Percentiles rank a stretch among this genome's conserved stretches.
Evolutionary conservation across 495 filamentous ascomycete genomes (phyloP).

Genomic region (Poronia punctata): DNA sequence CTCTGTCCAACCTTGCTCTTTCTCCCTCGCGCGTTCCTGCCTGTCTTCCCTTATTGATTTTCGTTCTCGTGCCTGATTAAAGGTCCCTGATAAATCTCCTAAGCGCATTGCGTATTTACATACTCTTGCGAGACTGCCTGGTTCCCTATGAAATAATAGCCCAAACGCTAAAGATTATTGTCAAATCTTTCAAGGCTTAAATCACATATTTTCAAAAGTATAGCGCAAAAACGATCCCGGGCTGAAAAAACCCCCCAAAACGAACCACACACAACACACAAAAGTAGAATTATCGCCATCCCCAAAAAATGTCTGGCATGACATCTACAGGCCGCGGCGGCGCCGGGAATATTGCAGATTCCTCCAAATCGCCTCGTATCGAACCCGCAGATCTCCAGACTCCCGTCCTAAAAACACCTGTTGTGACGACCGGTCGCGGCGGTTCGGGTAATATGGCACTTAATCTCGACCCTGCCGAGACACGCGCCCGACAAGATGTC

Average conservation of each 20-base stretch:
- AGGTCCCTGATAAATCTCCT: too few relatives aligned
- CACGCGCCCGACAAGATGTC: constrained; percentile 77
- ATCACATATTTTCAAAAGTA: too few relatives aligned
- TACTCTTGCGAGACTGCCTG: too few relatives aligned
- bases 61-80: too few relatives aligned
- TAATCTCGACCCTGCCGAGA: constrained; percentile 59
- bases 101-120: too few relatives aligned
- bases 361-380: constrained; percentile 40
- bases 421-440: constrained; percentile 73
- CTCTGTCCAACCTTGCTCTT: neutral
- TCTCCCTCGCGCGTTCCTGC: neutral
- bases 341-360: constrained; percentile 68
- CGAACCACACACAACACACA: too few relatives aligned
- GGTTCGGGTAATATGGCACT: constrained; percentile 66
- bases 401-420: constrained; percentile 70
- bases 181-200: too few relatives aligned
- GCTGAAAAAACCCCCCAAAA: too few relatives aligned
- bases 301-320: constrained; percentile 10
- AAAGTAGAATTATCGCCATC: neutral
- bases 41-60: neutral
- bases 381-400: constrained; percentile 62
- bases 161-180: too few relatives aligned
- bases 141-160: too few relatives aligned
- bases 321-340: constrained; percentile 48
- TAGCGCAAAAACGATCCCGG: too few relatives aligned